Evolutionary conservation across 176 grass and related monocot species (phyloP), one percentile per base, ranked within the genome.

Genomic region (Musa itinerans): DNA sequence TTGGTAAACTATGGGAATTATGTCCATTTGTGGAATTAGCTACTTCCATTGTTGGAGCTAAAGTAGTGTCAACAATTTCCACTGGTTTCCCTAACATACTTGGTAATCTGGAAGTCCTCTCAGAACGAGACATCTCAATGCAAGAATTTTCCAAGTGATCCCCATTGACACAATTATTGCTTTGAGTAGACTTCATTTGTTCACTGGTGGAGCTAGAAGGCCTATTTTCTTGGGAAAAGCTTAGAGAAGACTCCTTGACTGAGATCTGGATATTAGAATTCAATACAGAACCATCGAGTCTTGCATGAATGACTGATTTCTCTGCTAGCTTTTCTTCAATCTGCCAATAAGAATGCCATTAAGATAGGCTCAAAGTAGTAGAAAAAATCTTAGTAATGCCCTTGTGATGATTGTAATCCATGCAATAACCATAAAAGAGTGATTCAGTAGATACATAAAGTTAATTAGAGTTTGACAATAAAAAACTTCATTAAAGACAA

Each of bases 31-130:
- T 16, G 22, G 74, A 81, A 17, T 53, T 74, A 86, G 74, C 76
- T 78, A 80, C 65, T 72, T 86, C 81, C 17, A 69, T 64, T 68
- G 52, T 50, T 62, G 63, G 52, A 23, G 78, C 57, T 15, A 67
- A 71, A 25, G 63, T 61, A 70, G 62, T 10, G 22, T 72, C 70
- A 24, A 63, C 68, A 84, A 58, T 86, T 56, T 73, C 74, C 8
- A 59, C 73, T 53, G 24, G 68, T 82, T 78, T 86, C 68, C 65
- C 78, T 57, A 78, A 79, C 79, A 27, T 68, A 70, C 86, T 88
- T 78, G 85, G 72, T 80, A 79, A 65, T 78, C 83, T 70, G 21
- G 81, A 85, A 22, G 16, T 61, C 52, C 57, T 76, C 27, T 89
- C 80, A 11, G 54, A 50, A 72, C 66, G 72, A 56, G 21, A 27